phyloP scores from a whole-genome alignment of 768 basidiomycete genomes.

The Porphyrellus cyaneotinctus region DNA sequence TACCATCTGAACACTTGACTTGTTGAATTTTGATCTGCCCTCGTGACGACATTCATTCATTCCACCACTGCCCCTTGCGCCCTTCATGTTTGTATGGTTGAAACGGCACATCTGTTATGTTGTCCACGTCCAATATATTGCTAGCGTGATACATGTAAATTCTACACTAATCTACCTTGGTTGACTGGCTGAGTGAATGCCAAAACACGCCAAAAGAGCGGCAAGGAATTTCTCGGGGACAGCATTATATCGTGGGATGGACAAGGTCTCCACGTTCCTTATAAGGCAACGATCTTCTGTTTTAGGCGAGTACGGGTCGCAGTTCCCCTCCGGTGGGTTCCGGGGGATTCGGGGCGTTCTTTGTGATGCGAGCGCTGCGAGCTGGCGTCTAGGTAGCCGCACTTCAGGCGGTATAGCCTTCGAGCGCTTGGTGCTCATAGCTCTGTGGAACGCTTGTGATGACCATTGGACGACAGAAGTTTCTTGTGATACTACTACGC shows the following conservation, averaged over 20 bases:
- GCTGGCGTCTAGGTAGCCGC: slow-evolving; percentile 34
- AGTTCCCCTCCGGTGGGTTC: too few relatives aligned
- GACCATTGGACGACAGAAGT: slow-evolving; percentile 52
- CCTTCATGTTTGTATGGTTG: slow-evolving; percentile 1
- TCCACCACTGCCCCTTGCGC: neutral
- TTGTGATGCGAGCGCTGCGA: slow-evolving; percentile 9
- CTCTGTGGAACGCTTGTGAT: slow-evolving; percentile 41
- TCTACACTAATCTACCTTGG: slow-evolving; percentile 28
- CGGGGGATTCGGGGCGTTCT: too few relatives aligned
- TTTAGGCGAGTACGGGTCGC: too few relatives aligned
- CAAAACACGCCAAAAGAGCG: slow-evolving; percentile 14
- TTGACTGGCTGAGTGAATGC: slow-evolving; percentile 1
- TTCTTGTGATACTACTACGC: too few relatives aligned
- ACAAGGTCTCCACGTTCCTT: too few relatives aligned
- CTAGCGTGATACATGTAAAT: slow-evolving; percentile 24
- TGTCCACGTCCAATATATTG: slow-evolving; percentile 10
- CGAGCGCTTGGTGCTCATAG: slow-evolving; percentile 42
- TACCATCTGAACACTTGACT: too few relatives aligned
- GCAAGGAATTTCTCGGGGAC: neutral
- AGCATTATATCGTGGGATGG: too few relatives aligned
- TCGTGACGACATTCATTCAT: neutral
- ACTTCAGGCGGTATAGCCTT: slow-evolving; percentile 32
- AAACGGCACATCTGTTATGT: slow-evolving; percentile 5
- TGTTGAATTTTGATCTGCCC: too few relatives aligned
- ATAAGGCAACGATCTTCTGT: too few relatives aligned